Conservation (phyloP, 192 early-diverging fungal genomes). For the Backusella macrospora region DNA sequence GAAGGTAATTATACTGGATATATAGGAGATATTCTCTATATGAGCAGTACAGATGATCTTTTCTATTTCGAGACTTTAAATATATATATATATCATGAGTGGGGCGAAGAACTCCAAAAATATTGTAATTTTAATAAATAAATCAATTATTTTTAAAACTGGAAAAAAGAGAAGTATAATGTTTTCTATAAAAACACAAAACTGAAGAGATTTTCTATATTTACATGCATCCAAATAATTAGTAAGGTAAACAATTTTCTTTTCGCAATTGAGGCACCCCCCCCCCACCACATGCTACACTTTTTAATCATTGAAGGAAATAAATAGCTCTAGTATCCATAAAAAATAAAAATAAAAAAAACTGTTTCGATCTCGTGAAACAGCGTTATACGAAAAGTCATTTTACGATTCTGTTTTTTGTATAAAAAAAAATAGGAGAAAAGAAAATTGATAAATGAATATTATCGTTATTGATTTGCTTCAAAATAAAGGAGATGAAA, state of each 20-base stretch:
- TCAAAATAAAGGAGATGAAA: background rate
- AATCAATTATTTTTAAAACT: background rate
- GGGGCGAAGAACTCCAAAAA: conserved; percentile 1
- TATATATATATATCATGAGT: background rate
- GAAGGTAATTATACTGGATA: no score
- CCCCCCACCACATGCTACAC: background rate
- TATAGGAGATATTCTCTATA: no score
- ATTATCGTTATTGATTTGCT: background rate
- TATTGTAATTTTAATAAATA: background rate
- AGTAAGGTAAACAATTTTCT: background rate
- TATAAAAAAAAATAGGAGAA: background rate
- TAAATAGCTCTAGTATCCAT: background rate
- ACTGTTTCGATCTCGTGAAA: background rate
- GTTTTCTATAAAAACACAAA: conserved; percentile 7
- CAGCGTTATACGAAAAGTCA: background rate
- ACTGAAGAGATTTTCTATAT: background rate
- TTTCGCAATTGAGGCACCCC: background rate
- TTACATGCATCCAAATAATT: background rate
- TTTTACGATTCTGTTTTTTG: background rate
- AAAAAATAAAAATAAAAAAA: background rate
- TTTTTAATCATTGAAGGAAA: conserved; percentile 8
- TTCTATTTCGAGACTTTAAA: background rate
- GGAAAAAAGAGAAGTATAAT: conserved; percentile 7
- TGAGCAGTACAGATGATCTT: background rate
- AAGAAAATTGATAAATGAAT: background rate